Percentiles rank a stretch among this genome's conserved stretches.
phyloP scores from a whole-genome alignment of 2,329 filamentous ascomycete genomes.

The Pleomassaria siparia region DNA sequence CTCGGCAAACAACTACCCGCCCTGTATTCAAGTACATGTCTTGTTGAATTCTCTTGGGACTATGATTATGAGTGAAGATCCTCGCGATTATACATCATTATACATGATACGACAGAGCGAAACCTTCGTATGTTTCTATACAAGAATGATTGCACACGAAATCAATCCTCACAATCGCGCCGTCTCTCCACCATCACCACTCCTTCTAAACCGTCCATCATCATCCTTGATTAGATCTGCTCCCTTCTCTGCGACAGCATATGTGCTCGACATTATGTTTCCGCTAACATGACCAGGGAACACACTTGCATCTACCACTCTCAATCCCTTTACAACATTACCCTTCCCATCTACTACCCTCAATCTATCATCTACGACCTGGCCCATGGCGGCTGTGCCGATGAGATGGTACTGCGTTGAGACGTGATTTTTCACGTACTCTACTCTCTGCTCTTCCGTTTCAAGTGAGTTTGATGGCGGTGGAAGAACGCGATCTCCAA shows the following conservation, averaged over 20 bases:
- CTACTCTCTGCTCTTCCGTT: conserved; percentile 15
- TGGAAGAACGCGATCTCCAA: conserved; percentile 12
- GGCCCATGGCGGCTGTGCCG: conserved; percentile 20
- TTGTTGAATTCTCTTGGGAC: too few species aligned
- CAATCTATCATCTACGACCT: conserved; percentile 3
- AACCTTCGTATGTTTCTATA: too few species aligned
- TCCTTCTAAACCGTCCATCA: conserved; percentile 1
- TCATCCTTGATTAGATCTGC: conserved; percentile 17
- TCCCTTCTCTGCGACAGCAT: conserved; percentile 17
- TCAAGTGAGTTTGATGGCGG: conserved; percentile 9
- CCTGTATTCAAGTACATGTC: too few species aligned
- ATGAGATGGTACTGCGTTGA: conserved; percentile 16
- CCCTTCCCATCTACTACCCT: conserved; percentile 5
- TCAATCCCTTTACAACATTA: conserved; percentile 5
- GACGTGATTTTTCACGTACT: conserved; percentile 12
- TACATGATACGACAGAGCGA: too few species aligned
- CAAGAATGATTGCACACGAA: too few species aligned
- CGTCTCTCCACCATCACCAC: background rate
- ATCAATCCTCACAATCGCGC: background rate
- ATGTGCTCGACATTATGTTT: conserved; percentile 14
- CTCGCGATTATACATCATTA: too few species aligned
- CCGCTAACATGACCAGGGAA: conserved; percentile 15
- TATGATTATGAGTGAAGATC: too few species aligned
- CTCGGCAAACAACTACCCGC: too few species aligned
- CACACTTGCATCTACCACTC: conserved; percentile 17